A percentile compares a stretch with the other conserved stretches of the same genome.
Evolutionary conservation across 192 early-diverging fungal species (phyloP).

Genomic region (Coemansia furcata): DNA sequence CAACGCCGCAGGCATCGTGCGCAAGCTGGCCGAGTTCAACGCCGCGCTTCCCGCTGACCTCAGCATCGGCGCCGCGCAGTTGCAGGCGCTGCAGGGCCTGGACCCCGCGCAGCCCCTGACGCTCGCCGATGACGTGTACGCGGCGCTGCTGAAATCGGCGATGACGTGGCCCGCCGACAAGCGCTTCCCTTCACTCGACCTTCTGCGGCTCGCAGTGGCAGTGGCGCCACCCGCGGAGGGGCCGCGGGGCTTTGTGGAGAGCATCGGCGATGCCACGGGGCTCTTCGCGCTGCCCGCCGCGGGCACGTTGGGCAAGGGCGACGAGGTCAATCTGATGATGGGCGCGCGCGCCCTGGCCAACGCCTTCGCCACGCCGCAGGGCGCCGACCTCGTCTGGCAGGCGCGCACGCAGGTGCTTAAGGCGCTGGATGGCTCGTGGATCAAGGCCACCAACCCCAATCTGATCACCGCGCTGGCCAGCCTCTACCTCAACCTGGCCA

Average conservation of each 20-base stretch:
- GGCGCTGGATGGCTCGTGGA: conserved; percentile 34
- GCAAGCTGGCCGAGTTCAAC: conserved; percentile 76
- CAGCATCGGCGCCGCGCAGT: conserved; percentile 7
- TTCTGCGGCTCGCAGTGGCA: conserved; percentile 64
- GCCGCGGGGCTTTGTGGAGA: conserved; percentile 37
- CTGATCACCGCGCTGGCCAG: conserved; percentile 28
- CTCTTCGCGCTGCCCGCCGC: conserved; percentile 27
- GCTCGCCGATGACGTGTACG: conserved; percentile 45
- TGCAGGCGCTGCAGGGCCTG: conserved; percentile 15
- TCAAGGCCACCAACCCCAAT: conserved; percentile 22
- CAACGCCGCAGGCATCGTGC: conserved; percentile 67
- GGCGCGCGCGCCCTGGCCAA: conserved; percentile 69
- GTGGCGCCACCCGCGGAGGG: neutral
- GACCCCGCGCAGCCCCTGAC: conserved; percentile 16
- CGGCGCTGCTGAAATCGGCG: conserved; percentile 54
- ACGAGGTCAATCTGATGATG: conserved; percentile 79
- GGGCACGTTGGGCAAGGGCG: conserved; percentile 24
- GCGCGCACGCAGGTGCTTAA: conserved; percentile 24
- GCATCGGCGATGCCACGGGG: conserved; percentile 29
- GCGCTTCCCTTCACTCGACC: conserved; percentile 82
- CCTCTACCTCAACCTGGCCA: conserved; percentile 36
- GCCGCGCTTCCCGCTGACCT: conserved; percentile 39
- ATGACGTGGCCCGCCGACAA: conserved; percentile 65
- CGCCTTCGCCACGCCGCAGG: conserved; percentile 59
- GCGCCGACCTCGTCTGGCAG: conserved; percentile 39